Percentiles rank a stretch among this genome's conserved stretches.
phyloP scores from a whole-genome alignment of 2,329 filamentous ascomycete genomes.

The Akanthomyces dipterigenus region DNA sequence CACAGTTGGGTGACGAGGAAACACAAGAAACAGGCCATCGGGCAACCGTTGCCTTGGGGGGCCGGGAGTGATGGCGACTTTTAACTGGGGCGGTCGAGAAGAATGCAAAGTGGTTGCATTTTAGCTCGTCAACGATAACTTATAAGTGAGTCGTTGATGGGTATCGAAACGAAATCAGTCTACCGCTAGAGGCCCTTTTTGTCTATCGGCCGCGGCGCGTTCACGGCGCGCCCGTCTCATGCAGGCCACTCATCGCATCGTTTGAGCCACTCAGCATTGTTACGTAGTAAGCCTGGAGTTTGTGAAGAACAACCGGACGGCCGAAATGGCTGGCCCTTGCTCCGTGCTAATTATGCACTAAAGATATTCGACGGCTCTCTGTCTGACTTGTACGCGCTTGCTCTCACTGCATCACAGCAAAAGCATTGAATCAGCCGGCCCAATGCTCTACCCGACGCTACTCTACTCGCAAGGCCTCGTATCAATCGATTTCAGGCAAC shows the following conservation, averaged over 20 bases:
- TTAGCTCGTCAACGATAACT: neutral
- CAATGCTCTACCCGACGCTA: no score
- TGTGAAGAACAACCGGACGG: neutral
- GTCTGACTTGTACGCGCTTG: no score
- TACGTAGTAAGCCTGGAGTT: neutral
- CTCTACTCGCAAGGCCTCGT: no score
- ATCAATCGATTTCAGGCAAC: no score
- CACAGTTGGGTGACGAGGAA: neutral
- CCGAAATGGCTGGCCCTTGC: neutral
- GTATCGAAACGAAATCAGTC: neutral
- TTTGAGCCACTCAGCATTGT: neutral
- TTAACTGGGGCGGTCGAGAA: neutral
- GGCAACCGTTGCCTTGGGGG: neutral
- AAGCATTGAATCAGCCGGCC: no score
- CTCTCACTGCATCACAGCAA: no score
- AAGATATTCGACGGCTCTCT: no score
- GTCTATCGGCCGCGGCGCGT: neutral
- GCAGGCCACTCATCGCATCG: neutral
- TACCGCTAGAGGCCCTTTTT: no score
- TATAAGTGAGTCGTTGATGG: no score
- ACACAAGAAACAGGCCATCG: neutral
- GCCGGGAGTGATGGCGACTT: no score
- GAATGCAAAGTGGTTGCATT: neutral
- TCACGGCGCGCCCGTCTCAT: neutral
- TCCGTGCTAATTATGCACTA: neutral